These are phyloP conservation scores for Extremus antarcticus DNA, from an alignment of 495 filamentous ascomycete genomes.

Conservation along the genomic window DNA sequence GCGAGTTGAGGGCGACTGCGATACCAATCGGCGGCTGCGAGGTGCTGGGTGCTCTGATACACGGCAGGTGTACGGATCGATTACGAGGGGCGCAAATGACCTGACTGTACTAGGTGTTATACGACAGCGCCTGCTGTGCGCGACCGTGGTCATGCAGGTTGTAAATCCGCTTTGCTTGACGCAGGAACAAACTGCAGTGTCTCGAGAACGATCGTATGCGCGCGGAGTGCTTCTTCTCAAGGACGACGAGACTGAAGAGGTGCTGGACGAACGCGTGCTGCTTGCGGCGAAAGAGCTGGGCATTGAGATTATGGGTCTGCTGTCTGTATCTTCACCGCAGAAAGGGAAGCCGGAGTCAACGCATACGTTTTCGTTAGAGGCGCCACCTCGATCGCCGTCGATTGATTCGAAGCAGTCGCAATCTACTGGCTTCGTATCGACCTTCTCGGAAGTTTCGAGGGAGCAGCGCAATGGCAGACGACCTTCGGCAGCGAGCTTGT, in stretches of 20 bases:
- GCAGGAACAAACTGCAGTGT: background rate
- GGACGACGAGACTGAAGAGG: slow-evolving; percentile 13
- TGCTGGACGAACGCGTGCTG: slow-evolving; percentile 3
- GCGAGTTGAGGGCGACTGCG: no score
- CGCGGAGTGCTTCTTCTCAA: slow-evolving; percentile 7
- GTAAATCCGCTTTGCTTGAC: background rate
- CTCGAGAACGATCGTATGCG: background rate
- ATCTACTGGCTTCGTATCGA: slow-evolving; percentile 19
- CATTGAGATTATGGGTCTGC: background rate
- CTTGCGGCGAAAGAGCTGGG: slow-evolving; percentile 12
- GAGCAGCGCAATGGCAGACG: background rate
- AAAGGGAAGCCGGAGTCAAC: background rate
- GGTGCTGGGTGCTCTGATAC: background rate
- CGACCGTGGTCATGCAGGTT: background rate
- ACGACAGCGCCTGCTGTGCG: background rate
- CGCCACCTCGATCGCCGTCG: slow-evolving; percentile 12
- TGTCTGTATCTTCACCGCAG: background rate
- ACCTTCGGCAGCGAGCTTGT: slow-evolving; percentile 4
- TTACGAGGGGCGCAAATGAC: background rate
- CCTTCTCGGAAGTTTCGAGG: slow-evolving; percentile 10
- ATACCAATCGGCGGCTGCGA: background rate
- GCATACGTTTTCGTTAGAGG: background rate
- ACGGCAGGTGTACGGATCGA: background rate
- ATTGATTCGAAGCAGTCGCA: slow-evolving; percentile 10
- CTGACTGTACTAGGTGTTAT: background rate